Evolutionary conservation across 164 flowering plant species (phyloP), one percentile per base, ranked within the genome.

Genomic region (Magnolia changhungtana): DNA sequence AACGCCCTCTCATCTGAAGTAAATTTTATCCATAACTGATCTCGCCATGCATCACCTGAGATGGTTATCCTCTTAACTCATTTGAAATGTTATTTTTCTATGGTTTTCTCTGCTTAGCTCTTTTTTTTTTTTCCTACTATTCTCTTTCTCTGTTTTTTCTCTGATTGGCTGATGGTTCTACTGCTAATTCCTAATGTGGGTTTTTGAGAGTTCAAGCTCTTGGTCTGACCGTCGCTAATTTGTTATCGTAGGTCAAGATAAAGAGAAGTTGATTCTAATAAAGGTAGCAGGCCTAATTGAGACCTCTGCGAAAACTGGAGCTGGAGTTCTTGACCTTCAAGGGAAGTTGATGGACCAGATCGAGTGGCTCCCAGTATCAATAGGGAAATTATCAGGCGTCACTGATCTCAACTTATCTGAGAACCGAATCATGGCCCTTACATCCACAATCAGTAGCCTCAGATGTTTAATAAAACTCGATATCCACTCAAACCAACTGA

Each of bases 291-390:
- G 88, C 68, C 52, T 92, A n/a, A 88, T 92, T 52, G 94, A 90
- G 77, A 83, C 78, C 19, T 76, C 82, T 49, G 89, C 92, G 0
- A 88, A 84, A 82, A 81, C 55, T 27, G 88, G 87, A 52, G 83
- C 80, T 49, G 73, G 50, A 18, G 87, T 82, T 69, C 87, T 92
- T 81, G 82, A 88, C 82, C 89, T 92, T 13, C 84, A 81, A 82
- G 90, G 90, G 73, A 90, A 85, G 78, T 84, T 92, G 78, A 82
- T 84, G 89, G 92, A 90, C 74, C 80, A 88, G 76, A 78, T 90
- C n/a, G 97, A 92, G 81, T 89, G 91, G 91, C 90, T 90, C 45
- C 97, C 97, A 2, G 50, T 78, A 5, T 88, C 97, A n/a, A 71
- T 92, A 50, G 93, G 92, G 59, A 92, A 92, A 74, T 80, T 92